Percentiles rank a stretch among this genome's conserved stretches.
Evolutionary conservation across 2,329 filamentous ascomycete genomes (phyloP).

Genomic region (Drechslera avenae): DNA sequence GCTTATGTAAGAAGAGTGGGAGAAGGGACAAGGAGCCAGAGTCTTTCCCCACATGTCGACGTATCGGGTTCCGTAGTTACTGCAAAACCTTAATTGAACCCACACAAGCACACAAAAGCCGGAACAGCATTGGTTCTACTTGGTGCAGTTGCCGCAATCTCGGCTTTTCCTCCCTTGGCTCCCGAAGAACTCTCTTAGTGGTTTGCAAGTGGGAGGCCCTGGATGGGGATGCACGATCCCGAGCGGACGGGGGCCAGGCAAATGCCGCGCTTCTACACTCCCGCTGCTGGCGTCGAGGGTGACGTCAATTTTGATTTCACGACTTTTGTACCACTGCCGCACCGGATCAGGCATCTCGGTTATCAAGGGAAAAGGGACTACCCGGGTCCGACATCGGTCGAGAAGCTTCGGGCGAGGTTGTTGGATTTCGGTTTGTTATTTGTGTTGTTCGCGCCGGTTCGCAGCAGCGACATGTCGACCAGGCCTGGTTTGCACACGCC

Average conservation of each 20-base stretch:
- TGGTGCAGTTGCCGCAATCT: too few relatives aligned
- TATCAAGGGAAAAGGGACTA: background rate
- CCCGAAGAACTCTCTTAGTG: background rate
- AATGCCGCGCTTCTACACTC: constrained; percentile 1
- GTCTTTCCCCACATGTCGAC: too few relatives aligned
- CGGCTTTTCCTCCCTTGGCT: too few relatives aligned
- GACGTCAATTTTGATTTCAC: constrained; percentile 7
- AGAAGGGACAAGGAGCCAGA: too few relatives aligned
- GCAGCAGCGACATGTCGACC: too few relatives aligned
- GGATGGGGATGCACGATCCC: constrained; percentile 3
- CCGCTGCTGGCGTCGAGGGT: constrained; percentile 6
- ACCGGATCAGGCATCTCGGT: background rate
- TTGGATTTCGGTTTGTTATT: too few relatives aligned
- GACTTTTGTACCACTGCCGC: background rate
- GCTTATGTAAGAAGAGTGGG: too few relatives aligned
- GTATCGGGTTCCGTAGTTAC: too few relatives aligned
- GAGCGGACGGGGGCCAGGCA: background rate
- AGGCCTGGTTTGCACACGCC: too few relatives aligned
- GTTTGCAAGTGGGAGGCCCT: background rate
- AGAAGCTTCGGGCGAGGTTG: background rate
- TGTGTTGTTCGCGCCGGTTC: too few relatives aligned
- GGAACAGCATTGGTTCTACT: too few relatives aligned
- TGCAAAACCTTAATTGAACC: constrained; percentile 15
- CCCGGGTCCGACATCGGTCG: background rate
- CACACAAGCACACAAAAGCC: constrained; percentile 1